Percentiles rank a stretch among this genome's conserved stretches.
These are phyloP conservation scores for Gentiana dahurica DNA, from an alignment of 257 asterid genomes.

Conservation along the genomic window DNA sequence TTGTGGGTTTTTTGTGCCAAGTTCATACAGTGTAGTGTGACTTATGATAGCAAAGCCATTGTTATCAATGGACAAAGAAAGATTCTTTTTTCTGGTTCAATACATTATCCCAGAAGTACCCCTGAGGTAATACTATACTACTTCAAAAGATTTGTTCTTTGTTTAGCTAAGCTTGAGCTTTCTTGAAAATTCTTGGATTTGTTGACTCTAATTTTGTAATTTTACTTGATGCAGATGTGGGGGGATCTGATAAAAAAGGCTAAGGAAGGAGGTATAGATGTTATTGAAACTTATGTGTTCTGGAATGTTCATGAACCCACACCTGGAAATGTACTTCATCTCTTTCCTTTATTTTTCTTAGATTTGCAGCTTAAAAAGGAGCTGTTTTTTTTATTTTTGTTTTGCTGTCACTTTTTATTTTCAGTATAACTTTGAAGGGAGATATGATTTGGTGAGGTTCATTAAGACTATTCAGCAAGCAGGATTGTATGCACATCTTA, in stretches of 20 bases:
- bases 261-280: conserved; percentile 84
- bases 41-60: conserved; percentile 64
- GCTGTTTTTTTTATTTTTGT: background rate
- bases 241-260: conserved; percentile 78
- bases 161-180: background rate
- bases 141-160: background rate
- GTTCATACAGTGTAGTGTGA: conserved; percentile 51
- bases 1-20: conserved; percentile 34
- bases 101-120: conserved; percentile 92
- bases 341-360: conserved; percentile 10
- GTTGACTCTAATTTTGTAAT: conserved; percentile 10
- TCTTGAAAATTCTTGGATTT: conserved; percentile 3
- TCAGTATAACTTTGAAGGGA: conserved; percentile 86
- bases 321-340: conserved; percentile 53
- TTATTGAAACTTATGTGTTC: conserved; percentile 75
- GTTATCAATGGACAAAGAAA: conserved; percentile 62
- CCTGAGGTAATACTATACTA: conserved; percentile 48
- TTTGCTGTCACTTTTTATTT: conserved; percentile 8
- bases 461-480: conserved; percentile 69
- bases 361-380: conserved; percentile 4
- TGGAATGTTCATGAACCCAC: conserved; percentile 91
- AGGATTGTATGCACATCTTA: conserved; percentile 73
- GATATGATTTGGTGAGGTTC: conserved; percentile 77
- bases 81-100: conserved; percentile 83
- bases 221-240: conserved; percentile 60